phyloP scores from a whole-genome alignment of 1,284 basidiomycete genomes.

The Athelia sp. region DNA sequence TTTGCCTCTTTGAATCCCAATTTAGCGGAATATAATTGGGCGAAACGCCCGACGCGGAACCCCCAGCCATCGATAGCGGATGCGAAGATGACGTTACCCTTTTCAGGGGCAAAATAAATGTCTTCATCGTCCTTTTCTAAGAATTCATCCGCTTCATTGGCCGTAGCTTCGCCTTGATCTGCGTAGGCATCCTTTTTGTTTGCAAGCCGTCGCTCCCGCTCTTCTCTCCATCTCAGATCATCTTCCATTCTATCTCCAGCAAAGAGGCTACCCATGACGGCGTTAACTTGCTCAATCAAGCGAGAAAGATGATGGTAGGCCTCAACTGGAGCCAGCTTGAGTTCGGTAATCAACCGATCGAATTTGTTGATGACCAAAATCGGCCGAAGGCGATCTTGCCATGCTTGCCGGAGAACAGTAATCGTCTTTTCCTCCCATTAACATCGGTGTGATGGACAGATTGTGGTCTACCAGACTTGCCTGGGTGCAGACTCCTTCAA shows the following conservation, averaged over 20 bases:
- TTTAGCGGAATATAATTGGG: conserved; percentile 88
- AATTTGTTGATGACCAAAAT: conserved; percentile 98
- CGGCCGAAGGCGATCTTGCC: conserved; percentile 86
- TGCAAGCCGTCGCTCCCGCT: conserved; percentile 77
- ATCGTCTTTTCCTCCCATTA: conserved; percentile 63
- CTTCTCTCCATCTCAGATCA: conserved; percentile 91
- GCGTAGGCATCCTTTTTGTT: conserved; percentile 66
- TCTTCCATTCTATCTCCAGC: conserved; percentile 97
- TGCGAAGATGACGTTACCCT: conserved; percentile 96
- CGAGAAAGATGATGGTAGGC: conserved; percentile 93
- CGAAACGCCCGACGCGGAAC: conserved; percentile 92
- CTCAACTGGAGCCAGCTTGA: conserved; percentile 87
- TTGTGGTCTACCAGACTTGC: no score
- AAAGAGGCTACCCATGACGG: conserved; percentile 96
- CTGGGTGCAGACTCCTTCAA: conserved; percentile 98
- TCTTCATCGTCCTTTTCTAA: conserved; percentile 97
- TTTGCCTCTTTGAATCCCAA: conserved; percentile 89
- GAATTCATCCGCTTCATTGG: conserved; percentile 59
- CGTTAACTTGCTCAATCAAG: conserved; percentile 96
- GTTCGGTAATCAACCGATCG: conserved; percentile 92
- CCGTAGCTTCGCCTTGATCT: conserved; percentile 58
- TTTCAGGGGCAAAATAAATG: conserved; percentile 95
- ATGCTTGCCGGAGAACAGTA: conserved; percentile 92
- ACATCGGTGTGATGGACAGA: not conserved
- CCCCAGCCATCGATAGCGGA: conserved; percentile 98